Base-by-base conservation (phyloP, 1,139 yeast genomes). In the Blastobotrys petasosporus region DNA sequence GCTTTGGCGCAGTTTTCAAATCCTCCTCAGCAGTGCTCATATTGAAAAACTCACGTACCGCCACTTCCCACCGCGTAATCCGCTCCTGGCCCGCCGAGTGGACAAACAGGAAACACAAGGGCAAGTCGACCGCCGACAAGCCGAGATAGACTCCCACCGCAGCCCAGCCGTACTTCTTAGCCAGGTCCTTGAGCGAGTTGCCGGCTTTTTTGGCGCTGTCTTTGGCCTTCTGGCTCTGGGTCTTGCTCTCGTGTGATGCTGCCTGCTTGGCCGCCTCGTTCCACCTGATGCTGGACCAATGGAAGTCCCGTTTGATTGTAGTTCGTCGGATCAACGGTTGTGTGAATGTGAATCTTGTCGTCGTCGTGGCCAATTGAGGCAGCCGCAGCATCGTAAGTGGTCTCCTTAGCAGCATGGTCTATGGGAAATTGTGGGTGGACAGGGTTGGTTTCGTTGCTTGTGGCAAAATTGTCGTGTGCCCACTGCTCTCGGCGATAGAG, bases 121-220 rank as follows among this genome's bases (percentile, higher is more conserved):
- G 97, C 54, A 86, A 72, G 61, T 92, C 98, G 37, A 92, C 64
- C 25, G 74, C 71, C 2, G 86, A 74, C 15, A 92, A 64, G 0
- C 76, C 82, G 33, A 87, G 60, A 61, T 92, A 92, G 0, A 92
- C 88, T 11, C 87, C 96, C 16, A 92, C 68, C 0, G 96, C 97
- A 6, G 94, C 79, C 69, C 82, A 86, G 1, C 99, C 99, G 63
- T 92, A 92, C 61, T 85, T 84, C 59, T 84, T 82, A 64, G 86
- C 76, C 53, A 92, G 70, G 5, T 78, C 83, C 63, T 79, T 85
- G 46, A 87, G 67, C 40, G 44, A 25, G 15, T 16, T 42, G 34
- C 38, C 20, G 15, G 20, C 16, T 39, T 38, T 15, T 30, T 17
- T 35, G 3, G 12, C 28, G 5, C 28, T 35, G 39, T 20, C 32